Conservation (phyloP, 495 filamentous ascomycete genomes). For the Chaetomium cochliodes region DNA sequence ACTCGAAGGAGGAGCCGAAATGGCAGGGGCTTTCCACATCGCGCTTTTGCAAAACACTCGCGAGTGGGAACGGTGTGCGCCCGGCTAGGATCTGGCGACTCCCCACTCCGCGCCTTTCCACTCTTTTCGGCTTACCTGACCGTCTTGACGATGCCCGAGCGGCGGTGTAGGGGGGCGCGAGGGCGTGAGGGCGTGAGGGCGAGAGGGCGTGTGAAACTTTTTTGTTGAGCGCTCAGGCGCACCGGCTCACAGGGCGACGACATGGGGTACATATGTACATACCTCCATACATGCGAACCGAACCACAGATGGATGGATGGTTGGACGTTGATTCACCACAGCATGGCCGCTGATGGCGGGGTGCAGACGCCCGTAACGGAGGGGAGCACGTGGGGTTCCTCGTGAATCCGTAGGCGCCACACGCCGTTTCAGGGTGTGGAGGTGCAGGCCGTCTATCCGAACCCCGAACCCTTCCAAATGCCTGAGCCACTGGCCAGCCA, state of each 20-base stretch:
- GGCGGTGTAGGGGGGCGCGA: constrained; percentile 14
- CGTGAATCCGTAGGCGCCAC: neutral
- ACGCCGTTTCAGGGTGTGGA: constrained; percentile 3
- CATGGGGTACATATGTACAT: neutral
- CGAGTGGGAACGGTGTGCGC: neutral
- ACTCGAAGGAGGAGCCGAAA: constrained; percentile 11
- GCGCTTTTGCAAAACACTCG: neutral
- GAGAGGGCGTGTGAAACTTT: constrained; percentile 7
- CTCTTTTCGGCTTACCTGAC: constrained; percentile 2
- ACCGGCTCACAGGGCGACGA: neutral
- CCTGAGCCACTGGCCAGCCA: constrained; percentile 2
- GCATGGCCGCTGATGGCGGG: neutral
- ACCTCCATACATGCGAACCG: too few species aligned
- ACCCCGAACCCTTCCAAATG: too few species aligned
- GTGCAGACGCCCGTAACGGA: neutral
- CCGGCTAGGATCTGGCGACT: constrained; percentile 12
- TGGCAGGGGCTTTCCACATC: constrained; percentile 17
- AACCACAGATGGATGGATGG: too few species aligned
- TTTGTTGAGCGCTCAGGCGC: neutral
- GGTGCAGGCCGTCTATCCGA: constrained; percentile 14
- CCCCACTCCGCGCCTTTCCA: neutral
- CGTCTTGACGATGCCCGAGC: neutral
- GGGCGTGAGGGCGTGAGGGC: too few species aligned
- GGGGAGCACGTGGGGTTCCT: constrained; percentile 2
- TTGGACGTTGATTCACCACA: neutral